Base-by-base conservation (phyloP, 805 yeast genomes). In the Sporopachydermia quercuum region DNA sequence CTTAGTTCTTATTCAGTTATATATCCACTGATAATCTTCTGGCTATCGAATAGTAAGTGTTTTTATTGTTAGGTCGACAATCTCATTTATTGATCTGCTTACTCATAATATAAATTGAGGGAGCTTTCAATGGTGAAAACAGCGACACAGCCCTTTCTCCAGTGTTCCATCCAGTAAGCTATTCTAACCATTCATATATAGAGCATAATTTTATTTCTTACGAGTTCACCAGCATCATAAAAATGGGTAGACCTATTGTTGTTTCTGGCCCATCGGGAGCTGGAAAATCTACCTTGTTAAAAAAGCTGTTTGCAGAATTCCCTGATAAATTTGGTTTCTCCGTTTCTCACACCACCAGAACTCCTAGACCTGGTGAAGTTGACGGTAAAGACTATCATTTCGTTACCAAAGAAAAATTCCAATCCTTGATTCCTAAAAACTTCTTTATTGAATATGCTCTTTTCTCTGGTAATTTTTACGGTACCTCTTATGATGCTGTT, bases 381-480 rank as follows among this genome's bases (percentile, higher is more conserved):
- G 68, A 86, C 55, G 96, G 96, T 44, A 71, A 70, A 49, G 95
- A 93, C 55, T 91, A 91, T 70, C 78, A 89, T 61, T 91, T 89
- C 57, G 72, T 72, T 41, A 70, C 80, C 19, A 87, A 81, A 42
- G 91, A 81, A 13, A 72, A 74, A 43, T 91, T 91, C 72, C 71
- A 85, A 61, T 55, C 66, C 49, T 68, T 84, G 60, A 85, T 91
- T 47, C 77, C 67, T 6, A 76, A 76, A 16, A 65, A 73, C 36
- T 80, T 78, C 46, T 91, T 91, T 64, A 77, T 91, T 48, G 99
- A 91, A 63, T 85, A 94, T 91, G 98, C 99, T 3, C 91, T 86
- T 62, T 91, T 91, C 55, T 84, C 95, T 8, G 97, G 97, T 39
- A 91, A 91, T 69, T 87, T 82, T 68, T 91, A 91, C 62, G 99